Conservation (phyloP, 371 early-diverging fungal genomes). For the Mucor plumbeus region DNA sequence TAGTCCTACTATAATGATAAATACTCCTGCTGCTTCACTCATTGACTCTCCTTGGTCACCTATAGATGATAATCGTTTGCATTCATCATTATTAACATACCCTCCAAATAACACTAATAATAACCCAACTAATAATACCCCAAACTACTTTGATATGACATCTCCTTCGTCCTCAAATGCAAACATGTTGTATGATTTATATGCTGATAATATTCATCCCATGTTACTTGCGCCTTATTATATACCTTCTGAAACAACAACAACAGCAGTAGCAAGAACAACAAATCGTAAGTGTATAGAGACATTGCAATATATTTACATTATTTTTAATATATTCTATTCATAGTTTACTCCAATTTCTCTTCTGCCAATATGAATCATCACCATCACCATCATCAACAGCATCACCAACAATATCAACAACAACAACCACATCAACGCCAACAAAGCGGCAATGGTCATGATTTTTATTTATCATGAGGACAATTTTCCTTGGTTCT, state of each 20-base stretch:
- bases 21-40: background rate
- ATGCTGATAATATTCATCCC: conserved; percentile 19
- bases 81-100: conserved; percentile 3
- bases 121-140: conserved; percentile 4
- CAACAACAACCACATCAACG: conserved; percentile 1
- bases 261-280: background rate
- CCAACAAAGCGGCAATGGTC: background rate
- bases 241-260: conserved; percentile 3
- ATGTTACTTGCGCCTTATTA: conserved; percentile 25
- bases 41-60: conserved; percentile 18
- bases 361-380: background rate
- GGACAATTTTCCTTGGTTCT: background rate
- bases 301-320: background rate
- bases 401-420: background rate
- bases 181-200: conserved; percentile 4
- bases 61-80: conserved; percentile 5
- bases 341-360: background rate
- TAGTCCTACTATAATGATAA: background rate
- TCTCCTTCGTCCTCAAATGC: conserved; percentile 2
- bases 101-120: conserved; percentile 11
- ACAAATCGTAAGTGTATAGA: background rate
- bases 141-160: conserved; percentile 2
- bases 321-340: background rate
- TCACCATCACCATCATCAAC: background rate
- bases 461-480: background rate